Evolutionary conservation across 352 stramenopile species (phyloP).

Genomic region (Phytophthora capsici): DNA sequence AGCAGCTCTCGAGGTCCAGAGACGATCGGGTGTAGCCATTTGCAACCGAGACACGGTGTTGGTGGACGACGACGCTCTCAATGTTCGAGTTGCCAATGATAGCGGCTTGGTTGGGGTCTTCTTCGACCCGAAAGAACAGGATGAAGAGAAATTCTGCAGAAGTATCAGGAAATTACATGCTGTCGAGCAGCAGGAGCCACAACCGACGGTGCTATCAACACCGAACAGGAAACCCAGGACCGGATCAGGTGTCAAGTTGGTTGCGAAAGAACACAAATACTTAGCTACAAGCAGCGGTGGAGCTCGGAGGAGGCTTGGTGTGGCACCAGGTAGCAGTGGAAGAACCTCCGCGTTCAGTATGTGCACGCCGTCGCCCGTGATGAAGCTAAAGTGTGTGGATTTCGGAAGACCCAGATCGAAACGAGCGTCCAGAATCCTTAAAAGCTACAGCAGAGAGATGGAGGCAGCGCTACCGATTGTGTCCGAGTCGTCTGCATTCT

Average conservation of each 20-base stretch:
- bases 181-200: background rate
- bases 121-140: constrained; percentile 60
- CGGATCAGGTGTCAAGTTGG: constrained; percentile 34
- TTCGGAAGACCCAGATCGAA: constrained; percentile 80
- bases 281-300: constrained; percentile 22
- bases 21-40: constrained; percentile 30
- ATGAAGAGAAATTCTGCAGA: constrained; percentile 50
- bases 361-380: constrained; percentile 82
- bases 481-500: constrained; percentile 16
- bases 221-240: constrained; percentile 32
- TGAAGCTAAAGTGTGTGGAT: constrained; percentile 81
- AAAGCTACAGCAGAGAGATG: constrained; percentile 56
- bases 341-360: constrained; percentile 60
- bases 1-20: constrained; percentile 53
- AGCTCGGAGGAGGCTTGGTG: constrained; percentile 29
- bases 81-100: constrained; percentile 77
- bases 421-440: constrained; percentile 51
- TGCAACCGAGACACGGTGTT: constrained; percentile 76
- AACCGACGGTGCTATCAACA: constrained; percentile 22
- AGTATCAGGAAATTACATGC: constrained; percentile 42
- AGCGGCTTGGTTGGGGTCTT: constrained; percentile 75
- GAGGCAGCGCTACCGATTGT: constrained; percentile 58
- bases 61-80: constrained; percentile 81
- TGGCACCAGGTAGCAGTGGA: constrained; percentile 15
- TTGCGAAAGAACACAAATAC: constrained; percentile 47